Conservation (phyloP, 169 alveolate species). For the Cryptosporidium sp. region DNA sequence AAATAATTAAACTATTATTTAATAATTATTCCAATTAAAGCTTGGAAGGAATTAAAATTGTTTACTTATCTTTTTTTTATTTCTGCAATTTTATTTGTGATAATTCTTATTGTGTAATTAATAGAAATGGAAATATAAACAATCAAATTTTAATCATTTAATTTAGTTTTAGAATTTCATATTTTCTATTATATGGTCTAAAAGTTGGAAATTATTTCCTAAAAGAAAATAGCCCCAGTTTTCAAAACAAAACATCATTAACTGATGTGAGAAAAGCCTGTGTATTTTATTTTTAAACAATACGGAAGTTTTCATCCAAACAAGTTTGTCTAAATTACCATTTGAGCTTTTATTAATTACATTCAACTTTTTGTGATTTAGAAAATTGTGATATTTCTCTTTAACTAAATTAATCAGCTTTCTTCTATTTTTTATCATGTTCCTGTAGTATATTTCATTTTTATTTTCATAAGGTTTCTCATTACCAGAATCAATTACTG, state of each 20-base stretch:
- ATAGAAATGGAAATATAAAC: neutral
- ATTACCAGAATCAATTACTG: constrained; percentile 41
- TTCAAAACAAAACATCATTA: constrained; percentile 74
- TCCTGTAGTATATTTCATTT: constrained; percentile 9
- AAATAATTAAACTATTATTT: neutral
- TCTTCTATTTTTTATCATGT: constrained; percentile 6
- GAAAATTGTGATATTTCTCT: neutral
- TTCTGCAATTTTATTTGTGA: neutral
- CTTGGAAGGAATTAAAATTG: constrained; percentile 67
- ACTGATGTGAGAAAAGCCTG: constrained; percentile 47
- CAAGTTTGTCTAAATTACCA: constrained; percentile 62
- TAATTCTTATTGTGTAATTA: constrained; percentile 26
- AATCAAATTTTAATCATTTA: neutral
- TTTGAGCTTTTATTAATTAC: neutral
- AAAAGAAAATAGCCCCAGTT: constrained; percentile 68
- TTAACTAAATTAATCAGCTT: neutral
- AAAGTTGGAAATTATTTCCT: constrained; percentile 63
- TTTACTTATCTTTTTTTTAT: constrained; percentile 17
- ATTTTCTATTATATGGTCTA: constrained; percentile 65
- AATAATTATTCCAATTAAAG: neutral
- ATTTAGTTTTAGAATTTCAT: constrained; percentile 43
- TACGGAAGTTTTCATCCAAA: constrained; percentile 70
- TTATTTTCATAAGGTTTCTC: neutral
- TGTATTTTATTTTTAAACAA: constrained; percentile 49
- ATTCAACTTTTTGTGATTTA: neutral